Conservation (phyloP, 2,329 filamentous ascomycete species). For the Acrocalymma vagum region DNA sequence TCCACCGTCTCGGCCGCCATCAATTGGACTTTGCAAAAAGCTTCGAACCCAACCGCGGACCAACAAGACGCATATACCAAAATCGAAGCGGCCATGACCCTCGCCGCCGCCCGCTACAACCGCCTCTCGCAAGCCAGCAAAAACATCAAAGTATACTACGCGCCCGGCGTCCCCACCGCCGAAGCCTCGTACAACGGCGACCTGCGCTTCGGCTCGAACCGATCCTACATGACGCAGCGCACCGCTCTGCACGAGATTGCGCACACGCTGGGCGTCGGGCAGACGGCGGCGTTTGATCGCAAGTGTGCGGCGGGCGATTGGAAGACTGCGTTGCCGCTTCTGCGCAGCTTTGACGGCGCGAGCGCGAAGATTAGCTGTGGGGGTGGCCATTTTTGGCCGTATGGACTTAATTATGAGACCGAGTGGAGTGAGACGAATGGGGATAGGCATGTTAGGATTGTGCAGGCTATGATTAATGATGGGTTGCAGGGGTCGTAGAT, state of each 20-base stretch:
- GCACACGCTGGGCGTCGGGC: conserved; percentile 43
- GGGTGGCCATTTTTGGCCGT: conserved; percentile 43
- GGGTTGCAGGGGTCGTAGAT: conserved; percentile 36
- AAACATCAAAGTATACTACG: conserved; percentile 37
- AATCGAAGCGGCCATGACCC: conserved; percentile 42
- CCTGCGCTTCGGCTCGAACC: conserved; percentile 42
- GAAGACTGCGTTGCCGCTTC: conserved; percentile 40
- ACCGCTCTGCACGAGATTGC: conserved; percentile 46
- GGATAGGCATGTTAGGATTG: conserved; percentile 41
- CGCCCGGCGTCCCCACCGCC: conserved; percentile 41
- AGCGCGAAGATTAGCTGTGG: conserved; percentile 43
- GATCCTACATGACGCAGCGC: conserved; percentile 44
- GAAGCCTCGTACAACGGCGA: conserved; percentile 47
- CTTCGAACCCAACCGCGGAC: conserved; percentile 38
- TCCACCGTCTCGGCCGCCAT: conserved; percentile 30
- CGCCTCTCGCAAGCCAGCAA: conserved; percentile 34
- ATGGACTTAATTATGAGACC: conserved; percentile 45
- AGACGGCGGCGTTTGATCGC: conserved; percentile 38
- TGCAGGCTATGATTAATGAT: conserved; percentile 44
- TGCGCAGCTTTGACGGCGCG: conserved; percentile 38
- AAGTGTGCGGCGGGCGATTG: conserved; percentile 41
- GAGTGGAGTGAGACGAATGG: conserved; percentile 47
- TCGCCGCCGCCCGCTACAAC: conserved; percentile 36
- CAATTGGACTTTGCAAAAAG: conserved; percentile 36
- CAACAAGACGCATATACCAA: conserved; percentile 40